Evolutionary conservation across 176 grass and related monocot genomes (phyloP), one percentile per base, ranked within the genome.

Genomic region (Paspalum vaginatum): DNA sequence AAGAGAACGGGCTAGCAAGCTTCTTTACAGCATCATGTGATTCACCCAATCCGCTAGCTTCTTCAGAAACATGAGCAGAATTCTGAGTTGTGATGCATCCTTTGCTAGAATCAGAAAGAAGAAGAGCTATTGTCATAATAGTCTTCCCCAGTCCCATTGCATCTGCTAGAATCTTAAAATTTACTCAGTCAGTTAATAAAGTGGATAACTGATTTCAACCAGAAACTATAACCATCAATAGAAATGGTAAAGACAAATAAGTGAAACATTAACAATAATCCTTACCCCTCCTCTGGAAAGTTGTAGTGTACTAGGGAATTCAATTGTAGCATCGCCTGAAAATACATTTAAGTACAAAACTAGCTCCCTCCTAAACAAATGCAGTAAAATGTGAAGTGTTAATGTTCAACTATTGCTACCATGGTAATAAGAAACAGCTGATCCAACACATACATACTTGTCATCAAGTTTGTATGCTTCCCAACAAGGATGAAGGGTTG

Each of bases 71-170:
- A 54, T 89, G 81, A 82, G 81, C 65, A 85, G 77, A 46, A 72
- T 80, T 37, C 21, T 86, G 85, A 83, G 86, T 47, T 61, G 86
- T 65, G 42, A 74, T 81, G 72, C 79, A 61, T 46, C 91, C 91
- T 86, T 98, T 94, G 81, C 90, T 81, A 79, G 87, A 89, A 61
- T 92, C 75, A 32, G 90, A 87, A 78, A 98, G 87, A 62, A 98
- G 83, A 94, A 98, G 95, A 89, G 92, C 48, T 80, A 98, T 94
- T 27, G 92, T 98, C 95, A 98, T 98, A 64, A 98, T 91, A 79
- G 95, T 98, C 81, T 98, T 98, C 75, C 95, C 92, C 43, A 98
- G 74, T 72, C 95, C 95, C 95, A 98, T 98, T 73, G 90, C 92
- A 94, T 98, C 95, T 94, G 95, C 95, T 77, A 98, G 61, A 85